Percentiles rank a stretch among this genome's conserved stretches.
These are phyloP conservation scores for Sporothrix inflata DNA, from an alignment of 2,329 filamentous ascomycete species.

Conservation along the genomic window DNA sequence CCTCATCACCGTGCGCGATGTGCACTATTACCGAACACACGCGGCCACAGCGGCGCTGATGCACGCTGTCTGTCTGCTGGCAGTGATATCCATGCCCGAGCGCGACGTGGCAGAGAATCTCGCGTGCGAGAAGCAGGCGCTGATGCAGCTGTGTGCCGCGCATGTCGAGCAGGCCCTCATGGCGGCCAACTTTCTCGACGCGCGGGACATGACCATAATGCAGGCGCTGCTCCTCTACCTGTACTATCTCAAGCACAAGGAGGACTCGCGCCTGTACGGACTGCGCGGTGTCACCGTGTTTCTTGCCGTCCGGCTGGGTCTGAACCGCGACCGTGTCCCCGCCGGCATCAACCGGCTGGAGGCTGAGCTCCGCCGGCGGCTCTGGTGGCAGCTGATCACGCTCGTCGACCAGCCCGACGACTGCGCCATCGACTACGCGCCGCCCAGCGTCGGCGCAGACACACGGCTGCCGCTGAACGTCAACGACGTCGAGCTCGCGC, in stretches of 20 bases:
- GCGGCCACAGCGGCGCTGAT: slow-evolving; percentile 62
- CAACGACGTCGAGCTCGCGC: slow-evolving; percentile 47
- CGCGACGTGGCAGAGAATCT: slow-evolving; percentile 52
- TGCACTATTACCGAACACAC: slow-evolving; percentile 52
- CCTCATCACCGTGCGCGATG: slow-evolving; percentile 18
- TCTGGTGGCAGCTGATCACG: slow-evolving; percentile 27
- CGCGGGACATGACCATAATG: slow-evolving; percentile 60
- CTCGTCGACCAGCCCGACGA: slow-evolving; percentile 26
- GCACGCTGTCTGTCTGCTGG: slow-evolving; percentile 63
- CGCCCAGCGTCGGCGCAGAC: slow-evolving; percentile 40
- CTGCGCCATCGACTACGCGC: slow-evolving; percentile 26
- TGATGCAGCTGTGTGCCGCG: slow-evolving; percentile 52
- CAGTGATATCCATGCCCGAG: slow-evolving; percentile 61
- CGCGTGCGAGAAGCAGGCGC: slow-evolving; percentile 51
- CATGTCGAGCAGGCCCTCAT: slow-evolving; percentile 62
- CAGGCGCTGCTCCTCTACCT: slow-evolving; percentile 66
- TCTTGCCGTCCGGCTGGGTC: slow-evolving; percentile 18
- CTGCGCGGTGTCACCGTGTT: slow-evolving; percentile 27
- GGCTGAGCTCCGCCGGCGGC: slow-evolving; percentile 19
- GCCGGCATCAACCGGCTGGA: background rate
- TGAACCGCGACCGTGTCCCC: no score
- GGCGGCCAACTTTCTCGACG: slow-evolving; percentile 62
- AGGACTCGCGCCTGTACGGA: slow-evolving; percentile 22
- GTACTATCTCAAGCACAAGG: slow-evolving; percentile 26
- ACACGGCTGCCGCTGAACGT: slow-evolving; percentile 53